A percentile compares a stretch with the other conserved stretches of the same genome.
phyloP scores from a whole-genome alignment of 2,329 filamentous ascomycete species.

The Ophiocordyceps camponoti-rufipedis region DNA sequence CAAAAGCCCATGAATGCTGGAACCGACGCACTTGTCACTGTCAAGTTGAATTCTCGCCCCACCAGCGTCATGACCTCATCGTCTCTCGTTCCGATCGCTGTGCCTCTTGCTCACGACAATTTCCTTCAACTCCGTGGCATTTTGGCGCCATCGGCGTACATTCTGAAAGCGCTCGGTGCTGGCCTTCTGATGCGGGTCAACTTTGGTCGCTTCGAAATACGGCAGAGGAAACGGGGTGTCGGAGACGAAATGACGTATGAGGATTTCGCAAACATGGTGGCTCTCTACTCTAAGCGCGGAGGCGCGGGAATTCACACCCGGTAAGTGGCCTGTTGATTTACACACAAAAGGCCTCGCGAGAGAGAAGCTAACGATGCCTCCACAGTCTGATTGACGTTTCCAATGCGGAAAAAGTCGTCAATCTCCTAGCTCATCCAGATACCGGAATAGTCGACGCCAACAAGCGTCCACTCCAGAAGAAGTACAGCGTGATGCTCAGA shows the following conservation, averaged over 20 bases:
- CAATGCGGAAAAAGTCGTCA: conserved; percentile 1
- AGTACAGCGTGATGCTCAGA: conserved; percentile 7
- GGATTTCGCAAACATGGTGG: conserved; percentile 9
- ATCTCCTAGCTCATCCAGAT: conserved; percentile 2
- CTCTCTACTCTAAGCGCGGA: conserved; percentile 10
- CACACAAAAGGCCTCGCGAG: not conserved
- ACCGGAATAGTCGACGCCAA: conserved; percentile 3
- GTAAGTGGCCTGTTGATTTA: conserved; percentile 5
- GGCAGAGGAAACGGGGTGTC: conserved; percentile 8
- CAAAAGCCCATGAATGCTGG: conserved; percentile 8
- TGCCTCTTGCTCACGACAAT: conserved; percentile 1
- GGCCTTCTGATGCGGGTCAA: conserved; percentile 13
- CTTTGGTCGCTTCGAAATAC: conserved; percentile 13
- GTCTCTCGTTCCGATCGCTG: not conserved
- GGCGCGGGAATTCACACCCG: conserved; percentile 11
- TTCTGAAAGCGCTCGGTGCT: conserved; percentile 8
- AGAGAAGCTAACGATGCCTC: not conserved
- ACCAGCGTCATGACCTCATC: not conserved
- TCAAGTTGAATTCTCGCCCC: conserved; percentile 10
- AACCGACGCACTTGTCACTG: conserved; percentile 5
- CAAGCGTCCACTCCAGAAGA: conserved; percentile 3
- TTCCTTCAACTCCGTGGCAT: conserved; percentile 6
- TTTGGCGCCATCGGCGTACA: conserved; percentile 7
- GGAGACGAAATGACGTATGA: conserved; percentile 7
- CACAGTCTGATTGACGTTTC: conserved; percentile 2